Base-by-base conservation (phyloP, 1,284 basidiomycete species). In the Takashimella koratensis region DNA sequence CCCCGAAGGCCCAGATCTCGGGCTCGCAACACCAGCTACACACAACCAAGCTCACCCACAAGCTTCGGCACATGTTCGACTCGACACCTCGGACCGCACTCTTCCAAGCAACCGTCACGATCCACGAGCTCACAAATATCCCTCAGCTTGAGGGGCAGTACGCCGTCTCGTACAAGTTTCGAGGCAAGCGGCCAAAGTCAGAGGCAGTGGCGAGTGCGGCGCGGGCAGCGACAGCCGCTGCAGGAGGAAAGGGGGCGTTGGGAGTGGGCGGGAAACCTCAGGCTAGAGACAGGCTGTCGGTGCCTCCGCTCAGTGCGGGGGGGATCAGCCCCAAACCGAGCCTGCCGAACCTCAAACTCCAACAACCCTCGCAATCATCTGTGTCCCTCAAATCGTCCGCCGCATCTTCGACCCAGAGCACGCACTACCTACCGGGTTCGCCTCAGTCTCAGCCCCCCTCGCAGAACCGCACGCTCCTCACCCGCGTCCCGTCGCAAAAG, bases 101-200 rank as follows among this genome's bases (percentile, higher is more conserved):
- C 13, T 74, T 74, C 43, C 52, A 56, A 6, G 64, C 58, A n/a
- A 56, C 52, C 5, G 59, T 74, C 13, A 59, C 55, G 4, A 61
- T 74, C 6, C 67, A 74, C 43, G 68, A 71, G 45, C 49, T 74
- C 40, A 63, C 55, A n/a, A 71, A 74, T 56, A 65, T 74, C 1
- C 72, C 72, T 4, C 68, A 71, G 49, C 49, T 72, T 8, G 55
- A 60, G 21, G 72, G 72, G 16, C 56, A 68, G 26, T 74, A 73
- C 53, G 57, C 58, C 2, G 65, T 67, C 2, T 51, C 55, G 6
- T 74, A 67, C 65, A 71, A 69, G 57, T 71, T 74, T 56, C 63
- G 65, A 22, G 71, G 68, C 3, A 60, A 59, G 39, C 53, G 54
- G 13, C 67, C 68, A 8, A 36, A 36, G 30, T 8, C 30, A 36